phyloP scores from a whole-genome alignment of 1,284 basidiomycete genomes.

The Austropuccinia psidii region DNA sequence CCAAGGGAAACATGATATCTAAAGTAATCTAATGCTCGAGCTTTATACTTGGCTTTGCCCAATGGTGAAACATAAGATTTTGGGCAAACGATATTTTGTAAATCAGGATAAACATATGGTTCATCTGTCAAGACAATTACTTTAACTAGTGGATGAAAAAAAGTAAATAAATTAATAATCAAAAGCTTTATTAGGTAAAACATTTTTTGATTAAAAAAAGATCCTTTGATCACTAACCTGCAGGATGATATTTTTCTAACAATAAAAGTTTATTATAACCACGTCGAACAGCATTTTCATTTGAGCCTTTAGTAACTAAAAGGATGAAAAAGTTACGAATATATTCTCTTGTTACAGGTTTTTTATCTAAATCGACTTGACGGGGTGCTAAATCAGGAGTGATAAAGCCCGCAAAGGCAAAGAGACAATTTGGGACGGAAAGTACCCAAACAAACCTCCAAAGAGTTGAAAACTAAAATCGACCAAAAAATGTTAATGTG shows the following conservation, averaged over 20 bases:
- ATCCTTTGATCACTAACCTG: conserved; percentile 38
- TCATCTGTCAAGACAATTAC: conserved; percentile 50
- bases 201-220: background rate
- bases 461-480: conserved; percentile 45
- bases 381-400: conserved; percentile 48
- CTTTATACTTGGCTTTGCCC: conserved; percentile 50
- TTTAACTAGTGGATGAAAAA: conserved; percentile 40
- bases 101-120: conserved; percentile 49
- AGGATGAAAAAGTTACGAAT: conserved; percentile 50
- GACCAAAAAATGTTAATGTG: background rate
- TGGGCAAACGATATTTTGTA: conserved; percentile 50
- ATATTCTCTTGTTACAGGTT: conserved; percentile 48
- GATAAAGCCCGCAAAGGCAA: conserved; percentile 47
- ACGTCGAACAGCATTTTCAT: conserved; percentile 48
- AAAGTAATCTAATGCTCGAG: conserved; percentile 50
- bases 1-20: conserved; percentile 49
- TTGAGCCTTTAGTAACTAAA: conserved; percentile 50
- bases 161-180: background rate
- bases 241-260: conserved; percentile 50
- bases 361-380: conserved; percentile 46
- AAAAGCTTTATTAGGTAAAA: background rate
- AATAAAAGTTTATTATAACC: conserved; percentile 49
- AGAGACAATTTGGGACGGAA: conserved; percentile 48
- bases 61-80: conserved; percentile 49
- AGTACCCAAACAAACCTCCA: conserved; percentile 50